Evolutionary conservation across 2,329 filamentous ascomycete genomes (phyloP).

Genomic region (Cladophialophora yegresii): DNA sequence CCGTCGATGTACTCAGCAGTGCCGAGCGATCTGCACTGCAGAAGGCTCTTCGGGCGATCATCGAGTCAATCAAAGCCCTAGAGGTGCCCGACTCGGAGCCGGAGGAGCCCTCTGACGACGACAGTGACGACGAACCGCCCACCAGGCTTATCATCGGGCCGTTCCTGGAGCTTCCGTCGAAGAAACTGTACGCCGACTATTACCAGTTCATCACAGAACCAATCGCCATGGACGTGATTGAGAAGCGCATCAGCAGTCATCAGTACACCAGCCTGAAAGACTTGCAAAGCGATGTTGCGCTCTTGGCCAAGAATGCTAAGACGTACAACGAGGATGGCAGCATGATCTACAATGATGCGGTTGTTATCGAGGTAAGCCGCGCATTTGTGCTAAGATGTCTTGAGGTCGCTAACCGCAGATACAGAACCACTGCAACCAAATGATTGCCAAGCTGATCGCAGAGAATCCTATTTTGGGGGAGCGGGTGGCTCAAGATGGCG

Average conservation of each 20-base stretch:
- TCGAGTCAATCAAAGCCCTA: conserved; percentile 77
- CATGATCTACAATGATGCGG: conserved; percentile 87
- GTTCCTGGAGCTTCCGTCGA: conserved; percentile 87
- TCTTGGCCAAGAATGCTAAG: conserved; percentile 87
- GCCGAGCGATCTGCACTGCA: conserved; percentile 78
- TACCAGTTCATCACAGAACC: conserved; percentile 89
- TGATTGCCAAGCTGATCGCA: conserved; percentile 35
- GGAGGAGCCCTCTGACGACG: conserved; percentile 52
- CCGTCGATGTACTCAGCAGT: conserved; percentile 62
- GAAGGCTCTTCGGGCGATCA: conserved; percentile 72
- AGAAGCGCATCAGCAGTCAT: conserved; percentile 92
- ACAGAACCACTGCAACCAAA: conserved; percentile 37
- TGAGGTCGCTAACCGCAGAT: neutral
- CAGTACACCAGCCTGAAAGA: conserved; percentile 82
- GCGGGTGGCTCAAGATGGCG: conserved; percentile 53
- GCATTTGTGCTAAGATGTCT: neutral
- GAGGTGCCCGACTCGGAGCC: conserved; percentile 69
- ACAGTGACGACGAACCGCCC: conserved; percentile 56
- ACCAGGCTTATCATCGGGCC: conserved; percentile 87
- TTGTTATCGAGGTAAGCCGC: conserved; percentile 79
- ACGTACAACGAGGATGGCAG: conserved; percentile 97
- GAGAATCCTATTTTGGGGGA: conserved; percentile 53
- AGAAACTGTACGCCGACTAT: conserved; percentile 89
- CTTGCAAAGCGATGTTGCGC: conserved; percentile 76
- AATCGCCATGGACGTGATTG: conserved; percentile 94